Conservation (phyloP, 805 yeast species). For the Cephaloascus fragrans region DNA sequence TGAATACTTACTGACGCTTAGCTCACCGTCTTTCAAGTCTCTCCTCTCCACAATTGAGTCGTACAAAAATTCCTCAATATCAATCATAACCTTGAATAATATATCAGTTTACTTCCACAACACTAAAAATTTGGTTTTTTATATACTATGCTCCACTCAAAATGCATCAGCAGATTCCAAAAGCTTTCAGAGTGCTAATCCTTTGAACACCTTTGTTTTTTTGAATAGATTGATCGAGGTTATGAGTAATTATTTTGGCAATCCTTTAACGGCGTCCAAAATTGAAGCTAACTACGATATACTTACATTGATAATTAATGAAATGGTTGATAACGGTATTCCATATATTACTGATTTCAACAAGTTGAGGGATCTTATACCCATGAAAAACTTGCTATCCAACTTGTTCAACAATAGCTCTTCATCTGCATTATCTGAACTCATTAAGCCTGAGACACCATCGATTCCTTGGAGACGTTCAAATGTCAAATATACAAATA, state of each 20-base stretch:
- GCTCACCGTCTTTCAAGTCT: slow-evolving; percentile 17
- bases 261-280: slow-evolving; percentile 44
- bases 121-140: slow-evolving; percentile 10
- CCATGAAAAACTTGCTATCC: slow-evolving; percentile 47
- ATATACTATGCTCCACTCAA: no score
- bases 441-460: background rate
- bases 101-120: background rate
- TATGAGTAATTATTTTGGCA: slow-evolving; percentile 49
- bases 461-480: slow-evolving; percentile 71
- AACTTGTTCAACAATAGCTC: slow-evolving; percentile 31
- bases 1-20: background rate
- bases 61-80: slow-evolving; percentile 5
- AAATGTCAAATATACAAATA: slow-evolving; percentile 61
- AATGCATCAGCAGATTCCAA: background rate
- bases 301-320: slow-evolving; percentile 59
- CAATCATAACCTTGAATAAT: slow-evolving; percentile 3
- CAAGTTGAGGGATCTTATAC: slow-evolving; percentile 58
- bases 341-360: slow-evolving; percentile 70
- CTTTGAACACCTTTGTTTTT: slow-evolving; percentile 46
- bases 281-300: slow-evolving; percentile 65
- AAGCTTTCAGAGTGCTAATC: slow-evolving; percentile 21
- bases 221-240: slow-evolving; percentile 38
- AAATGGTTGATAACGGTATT: slow-evolving; percentile 67
- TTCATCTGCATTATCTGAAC: background rate
- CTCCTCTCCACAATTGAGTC: slow-evolving; percentile 12